phyloP scores from a whole-genome alignment of 2,329 filamentous ascomycete genomes.

The Penicillium griseofulvum region DNA sequence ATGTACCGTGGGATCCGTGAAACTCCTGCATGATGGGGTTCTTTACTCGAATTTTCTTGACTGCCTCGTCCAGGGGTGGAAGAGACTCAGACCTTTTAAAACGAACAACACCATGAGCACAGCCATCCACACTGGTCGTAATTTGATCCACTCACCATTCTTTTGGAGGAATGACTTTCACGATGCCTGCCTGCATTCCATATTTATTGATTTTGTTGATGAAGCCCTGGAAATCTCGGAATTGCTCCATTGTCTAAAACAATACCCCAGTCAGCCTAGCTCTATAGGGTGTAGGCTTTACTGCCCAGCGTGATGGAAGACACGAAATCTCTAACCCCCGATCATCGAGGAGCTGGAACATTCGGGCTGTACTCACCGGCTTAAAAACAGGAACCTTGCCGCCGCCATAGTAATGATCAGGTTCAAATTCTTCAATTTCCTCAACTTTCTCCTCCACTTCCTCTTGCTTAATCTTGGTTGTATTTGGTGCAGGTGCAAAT shows the following conservation, averaged over 20 bases:
- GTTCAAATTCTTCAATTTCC: conserved; percentile 74
- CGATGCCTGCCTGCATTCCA: conserved; percentile 95
- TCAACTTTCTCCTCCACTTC: conserved; percentile 63
- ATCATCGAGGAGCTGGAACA: background rate
- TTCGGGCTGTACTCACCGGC: conserved; percentile 57
- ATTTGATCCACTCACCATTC: conserved; percentile 72
- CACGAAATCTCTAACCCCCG: no score
- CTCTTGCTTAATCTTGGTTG: conserved; percentile 33
- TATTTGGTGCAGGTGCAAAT: conserved; percentile 23
- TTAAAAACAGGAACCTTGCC: conserved; percentile 89
- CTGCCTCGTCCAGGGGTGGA: conserved; percentile 73
- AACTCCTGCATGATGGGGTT: conserved; percentile 99
- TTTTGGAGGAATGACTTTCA: conserved; percentile 88
- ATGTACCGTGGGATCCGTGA: conserved; percentile 90
- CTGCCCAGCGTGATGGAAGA: background rate
- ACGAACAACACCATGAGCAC: conserved; percentile 10
- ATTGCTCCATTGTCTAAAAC: conserved; percentile 78
- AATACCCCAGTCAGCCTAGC: conserved; percentile 19
- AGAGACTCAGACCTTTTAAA: conserved; percentile 62
- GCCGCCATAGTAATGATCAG: conserved; percentile 81
- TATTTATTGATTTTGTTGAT: conserved; percentile 88
- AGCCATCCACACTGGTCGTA: background rate
- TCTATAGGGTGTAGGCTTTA: background rate
- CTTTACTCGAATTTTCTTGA: conserved; percentile 90
- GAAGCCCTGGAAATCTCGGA: conserved; percentile 88